These are phyloP conservation scores for Tricholoma hemisulphureum DNA, from an alignment of 768 basidiomycete species.

Conservation along the genomic window DNA sequence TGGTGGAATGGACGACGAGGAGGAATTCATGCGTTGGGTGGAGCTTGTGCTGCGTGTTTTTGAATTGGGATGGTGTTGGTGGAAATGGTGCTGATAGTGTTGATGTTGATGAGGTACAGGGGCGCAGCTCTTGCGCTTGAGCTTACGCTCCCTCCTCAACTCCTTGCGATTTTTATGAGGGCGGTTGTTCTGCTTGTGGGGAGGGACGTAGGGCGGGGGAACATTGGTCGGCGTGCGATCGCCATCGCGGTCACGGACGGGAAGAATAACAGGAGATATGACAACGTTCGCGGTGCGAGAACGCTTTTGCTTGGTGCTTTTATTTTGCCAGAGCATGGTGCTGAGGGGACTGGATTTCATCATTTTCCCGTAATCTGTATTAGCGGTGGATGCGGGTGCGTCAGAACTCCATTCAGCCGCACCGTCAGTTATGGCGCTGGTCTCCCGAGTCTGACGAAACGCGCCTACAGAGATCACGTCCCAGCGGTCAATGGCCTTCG, in stretches of 20 bases:
- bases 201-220: conserved; percentile 30
- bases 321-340: conserved; percentile 53
- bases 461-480: conserved; percentile 71
- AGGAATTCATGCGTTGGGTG: conserved; percentile 19
- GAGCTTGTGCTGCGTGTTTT: conserved; percentile 21
- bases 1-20: conserved; percentile 20
- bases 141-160: conserved; percentile 63
- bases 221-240: conserved; percentile 53
- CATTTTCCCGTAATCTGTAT: conserved; percentile 45
- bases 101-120: conserved; percentile 42
- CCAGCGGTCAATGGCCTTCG: conserved; percentile 63
- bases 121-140: conserved; percentile 58
- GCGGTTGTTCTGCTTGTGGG: conserved; percentile 38
- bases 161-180: conserved; percentile 61
- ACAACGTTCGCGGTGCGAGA: conserved; percentile 33
- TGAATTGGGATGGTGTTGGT: conserved; percentile 32
- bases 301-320: conserved; percentile 24
- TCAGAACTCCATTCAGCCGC: conserved; percentile 38
- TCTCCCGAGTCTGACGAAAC: conserved; percentile 62
- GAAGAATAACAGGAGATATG: conserved; percentile 52
- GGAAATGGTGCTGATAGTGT: conserved; percentile 43
- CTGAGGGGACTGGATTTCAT: conserved; percentile 57
- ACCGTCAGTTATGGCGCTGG: conserved; percentile 19
- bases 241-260: conserved; percentile 44
- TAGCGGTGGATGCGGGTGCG: conserved; percentile 24